Evolutionary conservation across 805 yeast genomes (phyloP).

Genomic region (Ogataea ganodermae): DNA sequence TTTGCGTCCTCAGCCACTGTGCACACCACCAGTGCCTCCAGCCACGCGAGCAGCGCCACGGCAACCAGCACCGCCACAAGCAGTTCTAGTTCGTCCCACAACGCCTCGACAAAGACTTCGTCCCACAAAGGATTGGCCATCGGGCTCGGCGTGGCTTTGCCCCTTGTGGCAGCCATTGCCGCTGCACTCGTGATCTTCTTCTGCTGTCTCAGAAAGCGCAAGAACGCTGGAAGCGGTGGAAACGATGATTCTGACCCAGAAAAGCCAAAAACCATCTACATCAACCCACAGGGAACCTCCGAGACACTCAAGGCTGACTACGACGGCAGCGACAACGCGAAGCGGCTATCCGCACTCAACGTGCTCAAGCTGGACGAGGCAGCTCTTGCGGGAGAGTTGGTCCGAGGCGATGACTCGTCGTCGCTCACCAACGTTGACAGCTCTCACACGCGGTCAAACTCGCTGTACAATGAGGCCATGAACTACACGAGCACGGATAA

Average conservation of each 20-base stretch:
- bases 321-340: conserved; percentile 26
- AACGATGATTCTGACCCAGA: conserved; percentile 32
- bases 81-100: conserved; percentile 2
- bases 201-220: conserved; percentile 54
- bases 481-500: conserved; percentile 43
- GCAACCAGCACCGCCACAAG: conserved; percentile 29
- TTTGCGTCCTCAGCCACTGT: conserved; percentile 12
- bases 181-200: conserved; percentile 51
- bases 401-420: conserved; percentile 41
- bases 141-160: conserved; percentile 87
- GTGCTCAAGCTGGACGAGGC: conserved; percentile 52
- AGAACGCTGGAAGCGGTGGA: conserved; percentile 26
- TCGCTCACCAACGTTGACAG: conserved; percentile 57
- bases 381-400: conserved; percentile 25
- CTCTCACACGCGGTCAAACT: conserved; percentile 32
- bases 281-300: conserved; percentile 23
- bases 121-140: conserved; percentile 69
- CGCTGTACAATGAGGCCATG: conserved; percentile 41
- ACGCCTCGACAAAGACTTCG: conserved; percentile 15
- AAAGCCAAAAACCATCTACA: conserved; percentile 22
- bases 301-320: conserved; percentile 31
- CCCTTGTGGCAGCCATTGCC: conserved; percentile 54
- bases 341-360: conserved; percentile 51
- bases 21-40: conserved; percentile 21
- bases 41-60: conserved; percentile 31